Evolutionary conservation across 31 red algal genomes (phyloP), one percentile per base, ranked within the genome.

Genomic region (Pterothamnion heteromorphum): DNA sequence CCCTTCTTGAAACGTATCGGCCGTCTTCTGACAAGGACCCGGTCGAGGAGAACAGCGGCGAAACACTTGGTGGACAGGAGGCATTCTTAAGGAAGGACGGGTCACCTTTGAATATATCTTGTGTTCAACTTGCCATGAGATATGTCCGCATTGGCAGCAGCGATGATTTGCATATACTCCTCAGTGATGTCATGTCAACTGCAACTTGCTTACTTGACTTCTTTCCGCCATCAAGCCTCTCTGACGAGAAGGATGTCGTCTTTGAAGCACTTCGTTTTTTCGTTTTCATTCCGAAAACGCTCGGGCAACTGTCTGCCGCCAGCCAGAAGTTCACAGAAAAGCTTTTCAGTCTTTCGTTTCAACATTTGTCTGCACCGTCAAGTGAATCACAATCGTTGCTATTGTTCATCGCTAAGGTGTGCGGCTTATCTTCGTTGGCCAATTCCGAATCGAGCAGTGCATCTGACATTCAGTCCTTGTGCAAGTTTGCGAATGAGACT

Each of bases 401-500:
- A 44, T 39, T 36, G 27, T 95, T 93, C 27, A 57, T 95, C 21
- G 44, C 92, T 34, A 21, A 89, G n/a, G 81, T 88, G 43, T 88
- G 80, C 57, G 91, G 87, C 0, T 89, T 95, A 58, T n/a, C 80
- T 27, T 90, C 81, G 87, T 26, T 92, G 3, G 74, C 87, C 1
- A 71, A 89, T 1, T 33, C 36, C 4, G 92, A 81, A 30, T 74
- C 83, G 24, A 58, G 82, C 28, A 92, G 89, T 24, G 41, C 39
- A 30, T 33, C 33, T 14, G 91, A 37, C 31, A 91, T 93, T 30
- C 94, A 93, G 14, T 44, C 89, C 4, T 58, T 93, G 23, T 95
- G 94, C 35, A 88, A 92, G 87, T 92, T 95, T 91, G 90, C 94
- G 0, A 37, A 38, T 26, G 94, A 95, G n/a, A 95, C 64, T 32